Conservation (phyloP, 108 stramenopile species). For the Fistulifera solaris region DNA sequence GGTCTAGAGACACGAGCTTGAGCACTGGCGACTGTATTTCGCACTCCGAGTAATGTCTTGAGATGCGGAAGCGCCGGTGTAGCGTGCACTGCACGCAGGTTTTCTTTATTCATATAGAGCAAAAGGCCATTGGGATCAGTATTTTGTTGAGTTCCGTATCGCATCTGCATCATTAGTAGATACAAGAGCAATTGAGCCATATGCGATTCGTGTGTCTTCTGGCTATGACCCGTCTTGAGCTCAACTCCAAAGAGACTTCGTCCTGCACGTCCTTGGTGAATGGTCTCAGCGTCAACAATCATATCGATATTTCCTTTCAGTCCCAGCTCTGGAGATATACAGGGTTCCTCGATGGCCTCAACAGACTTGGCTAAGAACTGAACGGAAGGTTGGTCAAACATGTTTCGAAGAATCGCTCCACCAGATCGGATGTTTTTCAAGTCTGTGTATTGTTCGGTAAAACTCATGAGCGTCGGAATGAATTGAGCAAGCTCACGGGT, state of each 20-base stretch:
- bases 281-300: slow-evolving; percentile 46
- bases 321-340: slow-evolving; percentile 65
- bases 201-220: slow-evolving; percentile 53
- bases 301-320: slow-evolving; percentile 79
- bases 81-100: slow-evolving; percentile 40
- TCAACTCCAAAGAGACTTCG: slow-evolving; percentile 55
- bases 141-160: slow-evolving; percentile 28
- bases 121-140: slow-evolving; percentile 35
- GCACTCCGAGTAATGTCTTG: slow-evolving; percentile 65
- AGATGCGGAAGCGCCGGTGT: slow-evolving; percentile 49
- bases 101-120: slow-evolving; percentile 68
- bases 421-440: slow-evolving; percentile 4
- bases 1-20: slow-evolving; percentile 38
- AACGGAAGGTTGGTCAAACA: slow-evolving; percentile 13
- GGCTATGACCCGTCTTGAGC: slow-evolving; percentile 81
- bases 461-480: slow-evolving; percentile 53
- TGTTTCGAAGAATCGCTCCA: neutral
- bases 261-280: slow-evolving; percentile 7
- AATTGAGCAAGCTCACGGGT: slow-evolving; percentile 49
- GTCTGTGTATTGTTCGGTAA: slow-evolving; percentile 41
- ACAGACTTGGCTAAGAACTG: slow-evolving; percentile 27
- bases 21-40: slow-evolving; percentile 64
- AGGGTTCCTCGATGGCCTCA: slow-evolving; percentile 57
- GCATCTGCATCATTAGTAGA: slow-evolving; percentile 64
- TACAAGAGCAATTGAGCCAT: slow-evolving; percentile 81